Evolutionary conservation across 805 yeast genomes (phyloP).

Genomic region (Yamadazyma phyllophila): DNA sequence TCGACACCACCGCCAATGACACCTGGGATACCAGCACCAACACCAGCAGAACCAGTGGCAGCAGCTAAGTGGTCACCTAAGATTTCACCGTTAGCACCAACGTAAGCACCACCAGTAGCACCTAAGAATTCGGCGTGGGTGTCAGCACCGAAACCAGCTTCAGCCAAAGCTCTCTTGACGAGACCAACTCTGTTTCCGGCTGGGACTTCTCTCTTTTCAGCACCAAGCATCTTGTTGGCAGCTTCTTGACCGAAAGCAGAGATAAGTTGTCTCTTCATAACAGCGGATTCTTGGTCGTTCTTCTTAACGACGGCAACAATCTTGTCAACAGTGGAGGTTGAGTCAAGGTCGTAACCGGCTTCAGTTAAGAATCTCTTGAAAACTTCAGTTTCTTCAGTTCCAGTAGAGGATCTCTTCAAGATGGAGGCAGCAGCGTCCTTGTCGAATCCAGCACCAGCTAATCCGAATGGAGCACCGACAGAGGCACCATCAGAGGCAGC

Average conservation of each 20-base stretch:
- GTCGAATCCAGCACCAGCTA: constrained; percentile 5
- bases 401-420: constrained; percentile 11
- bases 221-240: constrained; percentile 6
- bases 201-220: constrained; percentile 6
- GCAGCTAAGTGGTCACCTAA: constrained; percentile 7
- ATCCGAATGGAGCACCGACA: constrained; percentile 8
- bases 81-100: constrained; percentile 12
- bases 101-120: constrained; percentile 11
- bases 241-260: constrained; percentile 8
- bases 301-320: constrained; percentile 12
- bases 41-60: constrained; percentile 5
- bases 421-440: constrained; percentile 7
- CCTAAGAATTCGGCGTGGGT: constrained; percentile 5
- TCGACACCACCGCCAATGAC: constrained; percentile 6
- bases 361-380: constrained; percentile 11
- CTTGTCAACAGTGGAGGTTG: constrained; percentile 4
- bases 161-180: constrained; percentile 14
- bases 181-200: constrained; percentile 15
- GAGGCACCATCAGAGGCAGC: constrained; percentile 9
- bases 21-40: constrained; percentile 10
- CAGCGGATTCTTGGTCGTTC: constrained; percentile 10
- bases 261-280: constrained; percentile 12
- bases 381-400: constrained; percentile 10
- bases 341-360: constrained; percentile 7
- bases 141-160: constrained; percentile 12